Evolutionary conservation across 2,329 filamentous ascomycete genomes (phyloP), one percentile per base, ranked within the genome.

Genomic region (Emergomyces orientalis): DNA sequence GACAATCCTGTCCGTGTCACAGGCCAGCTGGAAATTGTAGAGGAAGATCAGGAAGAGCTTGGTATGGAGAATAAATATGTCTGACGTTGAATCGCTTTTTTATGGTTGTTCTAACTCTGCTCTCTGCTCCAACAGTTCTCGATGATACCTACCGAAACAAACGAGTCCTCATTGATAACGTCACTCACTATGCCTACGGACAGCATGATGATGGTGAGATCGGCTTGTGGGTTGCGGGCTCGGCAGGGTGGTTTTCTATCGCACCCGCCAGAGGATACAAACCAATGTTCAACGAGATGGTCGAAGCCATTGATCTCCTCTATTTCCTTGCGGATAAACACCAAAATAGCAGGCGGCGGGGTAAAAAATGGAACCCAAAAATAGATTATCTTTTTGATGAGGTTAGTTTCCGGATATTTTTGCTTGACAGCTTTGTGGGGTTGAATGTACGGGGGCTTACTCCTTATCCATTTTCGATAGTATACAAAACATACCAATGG

Each of bases 311-410:
- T 43, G 78, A 83, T 66, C 69, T 86, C 63, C 74, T 86, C 9
- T 87, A 86, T 70, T 86, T 85, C 69, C 71, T 86, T 57, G 81
- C 80, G n/a, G 85, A 87, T 68, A 78, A 80, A 27, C 81, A 86
- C 67, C 71, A 75, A 59, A 77, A 75, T 66, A 75, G 74, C 67
- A 56, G 49, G 51, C 68, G 73, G 47, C 70, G 72, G 60, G 71
- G 70, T 52, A 70, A 68, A 64, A 67, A 68, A 62, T 68, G 72
- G 67, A 73, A 75, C 60, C 72, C 75, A 1, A 72, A 72, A 49
- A 69, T 77, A 49, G 74, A 75, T 51, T 72, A 72, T 61, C 68
- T 78, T 59, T 76, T 74, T 62, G 74, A 77, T 63, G 74, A 78
- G 71, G 76, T 77, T 56, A 63, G 73, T 68, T 34, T 54, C 17